phyloP scores from a whole-genome alignment of 164 flowering plant genomes.

The Berberis thunbergii region DNA sequence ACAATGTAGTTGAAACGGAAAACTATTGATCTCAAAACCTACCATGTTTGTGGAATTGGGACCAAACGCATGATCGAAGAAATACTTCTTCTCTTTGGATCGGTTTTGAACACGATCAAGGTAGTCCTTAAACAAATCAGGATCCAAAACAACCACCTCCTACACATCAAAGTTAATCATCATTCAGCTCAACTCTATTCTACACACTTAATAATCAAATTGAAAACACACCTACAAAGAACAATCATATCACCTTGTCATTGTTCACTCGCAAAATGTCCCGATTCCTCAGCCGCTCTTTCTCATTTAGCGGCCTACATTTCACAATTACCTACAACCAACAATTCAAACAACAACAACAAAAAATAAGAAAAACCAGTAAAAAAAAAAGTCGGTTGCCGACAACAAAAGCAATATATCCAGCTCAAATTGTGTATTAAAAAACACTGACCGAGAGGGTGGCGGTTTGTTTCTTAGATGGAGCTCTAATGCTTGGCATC shows the following conservation, averaged over 20 bases:
- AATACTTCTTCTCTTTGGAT: constrained; percentile 61
- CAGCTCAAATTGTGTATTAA: neutral
- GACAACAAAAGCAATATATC: neutral
- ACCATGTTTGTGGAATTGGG: constrained; percentile 62
- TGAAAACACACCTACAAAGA: neutral
- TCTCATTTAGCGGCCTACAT: constrained; percentile 60
- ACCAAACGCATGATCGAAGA: constrained; percentile 76
- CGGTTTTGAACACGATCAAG: constrained; percentile 77
- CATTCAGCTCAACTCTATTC: neutral
- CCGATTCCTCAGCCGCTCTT: constrained; percentile 37
- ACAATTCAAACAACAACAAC: constrained; percentile 1
- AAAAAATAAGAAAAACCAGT: constrained; percentile 1
- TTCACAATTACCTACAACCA: constrained; percentile 65
- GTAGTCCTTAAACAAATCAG: constrained; percentile 78
- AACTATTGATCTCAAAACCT: constrained; percentile 2
- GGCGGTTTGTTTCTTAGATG: constrained; percentile 52
- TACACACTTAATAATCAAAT: neutral
- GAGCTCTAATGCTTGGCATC: constrained; percentile 79
- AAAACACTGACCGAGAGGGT: constrained; percentile 54
- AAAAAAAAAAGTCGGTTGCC: neutral
- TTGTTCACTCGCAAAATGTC: constrained; percentile 60
- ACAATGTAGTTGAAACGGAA: neutral
- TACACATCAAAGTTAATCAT: constrained; percentile 12
- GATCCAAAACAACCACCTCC: constrained; percentile 79
- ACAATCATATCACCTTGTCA: constrained; percentile 38